Evolutionary conservation across 73 alveolate species (phyloP), one percentile per base, ranked within the genome.

Genomic region (Paramecium tetraurelia): DNA sequence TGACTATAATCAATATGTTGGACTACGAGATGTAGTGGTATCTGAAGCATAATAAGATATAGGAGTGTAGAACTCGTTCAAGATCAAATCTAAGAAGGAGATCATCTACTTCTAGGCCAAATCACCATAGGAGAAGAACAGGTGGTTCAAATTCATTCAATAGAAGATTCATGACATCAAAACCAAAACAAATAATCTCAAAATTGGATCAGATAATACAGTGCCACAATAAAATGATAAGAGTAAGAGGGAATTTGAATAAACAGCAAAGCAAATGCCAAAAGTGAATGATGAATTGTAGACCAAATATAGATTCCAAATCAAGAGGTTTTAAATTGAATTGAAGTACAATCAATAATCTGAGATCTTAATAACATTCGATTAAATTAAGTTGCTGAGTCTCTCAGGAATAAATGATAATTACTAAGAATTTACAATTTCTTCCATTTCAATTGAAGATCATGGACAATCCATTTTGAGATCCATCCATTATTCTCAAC

Each of bases 61-160:
- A 1, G 90, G 90, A 44, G 90, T 80, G 6, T 44, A 12, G 21
- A 31, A 80, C 8, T 80, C 90, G 18, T 80, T 80, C 18, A 41
- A 43, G 16, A 31, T 80, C 16, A 80, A 80, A 35, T 72, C 86
- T 12, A 80, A 80, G 22, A 80, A 80, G 46, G 90, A 80, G 38
- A 46, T 80, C 4, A 40, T 41, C 9, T 80, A 80, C 27, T 80
- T 80, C 7, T 35, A 80, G 14, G 71, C 90, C 1, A 20, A 46
- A 48, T 20, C 46, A 4, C 4, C 22, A 1, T 46, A 80, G 16
- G 90, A 80, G 12, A 31, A 43, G 53, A 80, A 80, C 16, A 80
- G 57, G 46, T 80, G 90, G 90, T 44, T 80, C 8, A 80, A 80
- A 35, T 80, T 80, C 46, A 80, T 80, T 20, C 14, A 80, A 80